Evolutionary conservation across 2,329 filamentous ascomycete genomes (phyloP).

Genomic region (Penicillium corylophilum): DNA sequence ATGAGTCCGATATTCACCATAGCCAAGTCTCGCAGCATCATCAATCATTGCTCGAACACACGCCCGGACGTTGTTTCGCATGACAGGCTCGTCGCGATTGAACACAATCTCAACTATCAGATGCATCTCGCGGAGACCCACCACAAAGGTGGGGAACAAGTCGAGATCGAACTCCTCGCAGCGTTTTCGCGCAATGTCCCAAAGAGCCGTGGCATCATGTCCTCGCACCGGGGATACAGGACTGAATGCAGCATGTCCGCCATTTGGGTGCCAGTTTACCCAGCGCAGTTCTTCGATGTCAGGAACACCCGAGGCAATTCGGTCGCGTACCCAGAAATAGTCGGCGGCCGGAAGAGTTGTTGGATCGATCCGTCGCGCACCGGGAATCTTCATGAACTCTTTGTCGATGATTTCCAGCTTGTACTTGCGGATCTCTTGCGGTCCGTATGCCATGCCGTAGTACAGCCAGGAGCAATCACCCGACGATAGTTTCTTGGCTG

Average conservation of each 20-base stretch:
- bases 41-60: slow-evolving; percentile 10
- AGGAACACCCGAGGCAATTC: slow-evolving; percentile 2
- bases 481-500: neutral
- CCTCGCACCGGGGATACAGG: slow-evolving; percentile 8
- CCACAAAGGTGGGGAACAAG: slow-evolving; percentile 6
- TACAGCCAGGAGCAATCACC: slow-evolving; percentile 11
- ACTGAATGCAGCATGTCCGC: slow-evolving; percentile 11
- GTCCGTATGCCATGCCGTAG: slow-evolving; percentile 10
- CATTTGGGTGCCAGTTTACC: slow-evolving; percentile 13
- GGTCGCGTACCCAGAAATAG: slow-evolving; percentile 10
- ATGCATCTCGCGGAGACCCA: slow-evolving; percentile 12
- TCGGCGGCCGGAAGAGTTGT: neutral
- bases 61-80: slow-evolving; percentile 6
- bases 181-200: slow-evolving; percentile 4
- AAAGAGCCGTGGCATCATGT: slow-evolving; percentile 5
- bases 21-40: slow-evolving; percentile 10
- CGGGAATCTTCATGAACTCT: slow-evolving; percentile 13
- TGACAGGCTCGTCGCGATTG: slow-evolving; percentile 8
- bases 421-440: slow-evolving; percentile 9
- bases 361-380: slow-evolving; percentile 6
- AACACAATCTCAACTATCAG: slow-evolving; percentile 14
- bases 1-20: slow-evolving; percentile 23
- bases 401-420: slow-evolving; percentile 11
- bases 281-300: slow-evolving; percentile 11
- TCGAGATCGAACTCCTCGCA: slow-evolving; percentile 7